These are phyloP conservation scores for Podila epicladia DNA, from an alignment of 192 early-diverging fungal genomes.

Conservation along the genomic window DNA sequence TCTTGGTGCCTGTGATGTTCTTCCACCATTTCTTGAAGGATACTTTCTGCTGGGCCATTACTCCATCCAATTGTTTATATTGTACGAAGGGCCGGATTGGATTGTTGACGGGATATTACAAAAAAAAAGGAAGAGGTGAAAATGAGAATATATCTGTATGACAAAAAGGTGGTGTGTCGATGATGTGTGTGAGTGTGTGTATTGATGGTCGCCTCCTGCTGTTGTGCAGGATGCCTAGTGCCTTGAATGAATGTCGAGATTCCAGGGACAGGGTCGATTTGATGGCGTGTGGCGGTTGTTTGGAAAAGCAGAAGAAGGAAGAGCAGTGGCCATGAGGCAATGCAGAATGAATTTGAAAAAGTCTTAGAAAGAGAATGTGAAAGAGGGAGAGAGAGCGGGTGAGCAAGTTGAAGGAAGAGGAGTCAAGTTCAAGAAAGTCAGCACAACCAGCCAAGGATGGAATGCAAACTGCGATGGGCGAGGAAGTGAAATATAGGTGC, in stretches of 20 bases:
- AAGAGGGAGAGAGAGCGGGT: not conserved
- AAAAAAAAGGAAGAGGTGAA: not conserved
- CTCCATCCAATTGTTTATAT: conserved; percentile 11
- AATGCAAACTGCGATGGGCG: not conserved
- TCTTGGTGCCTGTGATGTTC: conserved; percentile 46
- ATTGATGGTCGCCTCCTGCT: too few relatives aligned
- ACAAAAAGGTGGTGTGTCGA: too few relatives aligned
- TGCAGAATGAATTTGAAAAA: not conserved
- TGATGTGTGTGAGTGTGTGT: too few relatives aligned
- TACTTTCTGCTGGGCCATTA: conserved; percentile 46
- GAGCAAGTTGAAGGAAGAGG: not conserved
- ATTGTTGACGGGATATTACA: too few relatives aligned
- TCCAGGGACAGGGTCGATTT: not conserved
- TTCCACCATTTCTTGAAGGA: conserved; percentile 54
- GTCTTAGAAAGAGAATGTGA: not conserved
- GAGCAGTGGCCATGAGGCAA: conserved; percentile 4
- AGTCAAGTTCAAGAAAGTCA: too few relatives aligned
- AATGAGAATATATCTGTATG: too few relatives aligned
- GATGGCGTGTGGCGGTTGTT: not conserved
- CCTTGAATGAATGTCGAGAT: too few relatives aligned
- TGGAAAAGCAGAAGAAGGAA: not conserved
- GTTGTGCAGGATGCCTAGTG: too few relatives aligned
- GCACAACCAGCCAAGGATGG: not conserved
- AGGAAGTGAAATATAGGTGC: not conserved
- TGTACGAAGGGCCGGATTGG: not conserved